Evolutionary conservation across 2,329 filamentous ascomycete genomes (phyloP).

Genomic region (Ceratocystis destructans): DNA sequence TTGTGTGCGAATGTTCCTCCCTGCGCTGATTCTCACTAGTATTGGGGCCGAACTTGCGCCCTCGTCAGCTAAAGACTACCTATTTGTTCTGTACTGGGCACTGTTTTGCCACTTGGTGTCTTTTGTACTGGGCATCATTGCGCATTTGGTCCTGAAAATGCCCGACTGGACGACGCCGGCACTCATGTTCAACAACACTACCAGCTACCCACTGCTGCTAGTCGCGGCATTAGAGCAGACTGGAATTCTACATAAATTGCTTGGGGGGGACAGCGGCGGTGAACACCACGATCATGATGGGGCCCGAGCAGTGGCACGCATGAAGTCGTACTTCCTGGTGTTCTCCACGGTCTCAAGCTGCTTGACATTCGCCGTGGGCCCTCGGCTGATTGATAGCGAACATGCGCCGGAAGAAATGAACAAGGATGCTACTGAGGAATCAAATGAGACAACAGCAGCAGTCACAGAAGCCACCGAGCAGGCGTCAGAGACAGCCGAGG

Average conservation of each 20-base stretch:
- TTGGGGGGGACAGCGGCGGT: constrained; percentile 31
- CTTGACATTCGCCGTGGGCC: constrained; percentile 50
- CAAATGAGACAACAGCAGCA: constrained; percentile 11
- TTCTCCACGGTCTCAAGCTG: constrained; percentile 50
- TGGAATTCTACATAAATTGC: constrained; percentile 36
- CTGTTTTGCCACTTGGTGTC: constrained; percentile 28
- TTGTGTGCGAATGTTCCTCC: constrained; percentile 35
- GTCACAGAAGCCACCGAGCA: too few species aligned
- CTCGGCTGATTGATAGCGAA: constrained; percentile 37
- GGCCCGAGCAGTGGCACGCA: constrained; percentile 38
- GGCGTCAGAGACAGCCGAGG: background rate
- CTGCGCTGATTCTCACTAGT: constrained; percentile 33
- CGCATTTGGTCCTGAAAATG: constrained; percentile 29
- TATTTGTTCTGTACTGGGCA: constrained; percentile 23
- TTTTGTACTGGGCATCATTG: constrained; percentile 30
- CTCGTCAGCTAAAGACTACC: constrained; percentile 24
- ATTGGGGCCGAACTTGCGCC: constrained; percentile 31
- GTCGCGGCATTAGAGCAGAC: constrained; percentile 34
- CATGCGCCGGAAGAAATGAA: constrained; percentile 26
- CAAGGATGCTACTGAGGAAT: constrained; percentile 21
- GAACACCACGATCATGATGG: background rate
- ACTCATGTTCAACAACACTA: constrained; percentile 38
- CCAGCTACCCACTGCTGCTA: constrained; percentile 34
- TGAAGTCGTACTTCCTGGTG: constrained; percentile 52
- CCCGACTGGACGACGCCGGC: constrained; percentile 34